A percentile compares a stretch with the other conserved stretches of the same genome.
phyloP scores from a whole-genome alignment of 2,329 filamentous ascomycete genomes.

The Alternaria hordeiaustralica region DNA sequence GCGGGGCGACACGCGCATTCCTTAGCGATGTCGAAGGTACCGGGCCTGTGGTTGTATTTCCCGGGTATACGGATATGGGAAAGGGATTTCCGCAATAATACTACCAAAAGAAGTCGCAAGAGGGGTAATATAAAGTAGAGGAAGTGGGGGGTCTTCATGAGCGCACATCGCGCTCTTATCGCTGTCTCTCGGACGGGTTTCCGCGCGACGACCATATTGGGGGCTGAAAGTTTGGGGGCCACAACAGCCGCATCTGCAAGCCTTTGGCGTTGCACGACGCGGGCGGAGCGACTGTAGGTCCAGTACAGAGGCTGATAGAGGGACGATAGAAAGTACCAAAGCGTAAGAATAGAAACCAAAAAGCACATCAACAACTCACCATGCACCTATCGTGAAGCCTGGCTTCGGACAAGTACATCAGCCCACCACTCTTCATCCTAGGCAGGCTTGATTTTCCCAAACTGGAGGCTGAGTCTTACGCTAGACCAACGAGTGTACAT shows the following conservation, averaged over 20 bases:
- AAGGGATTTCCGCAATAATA: no score
- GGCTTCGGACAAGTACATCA: not conserved
- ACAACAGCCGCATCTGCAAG: not conserved
- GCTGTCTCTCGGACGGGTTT: not conserved
- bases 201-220: constrained; percentile 3
- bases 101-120: no score
- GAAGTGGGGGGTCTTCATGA: not conserved
- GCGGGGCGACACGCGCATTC: not conserved
- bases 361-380: not conserved
- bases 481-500: not conserved
- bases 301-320: no score
- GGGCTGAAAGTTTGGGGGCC: constrained; percentile 16
- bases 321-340: not conserved
- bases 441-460: not conserved
- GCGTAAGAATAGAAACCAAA: not conserved
- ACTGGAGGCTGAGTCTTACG: not conserved
- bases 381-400: not conserved
- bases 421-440: not conserved
- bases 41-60: not conserved
- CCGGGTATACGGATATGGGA: not conserved
- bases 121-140: not conserved
- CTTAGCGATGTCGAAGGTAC: not conserved
- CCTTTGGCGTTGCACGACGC: not conserved
- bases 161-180: constrained; percentile 3
- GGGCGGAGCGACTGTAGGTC: no score